These are phyloP conservation scores for Diaporthe eres DNA, from an alignment of 2,329 filamentous ascomycete species.

Conservation along the genomic window DNA sequence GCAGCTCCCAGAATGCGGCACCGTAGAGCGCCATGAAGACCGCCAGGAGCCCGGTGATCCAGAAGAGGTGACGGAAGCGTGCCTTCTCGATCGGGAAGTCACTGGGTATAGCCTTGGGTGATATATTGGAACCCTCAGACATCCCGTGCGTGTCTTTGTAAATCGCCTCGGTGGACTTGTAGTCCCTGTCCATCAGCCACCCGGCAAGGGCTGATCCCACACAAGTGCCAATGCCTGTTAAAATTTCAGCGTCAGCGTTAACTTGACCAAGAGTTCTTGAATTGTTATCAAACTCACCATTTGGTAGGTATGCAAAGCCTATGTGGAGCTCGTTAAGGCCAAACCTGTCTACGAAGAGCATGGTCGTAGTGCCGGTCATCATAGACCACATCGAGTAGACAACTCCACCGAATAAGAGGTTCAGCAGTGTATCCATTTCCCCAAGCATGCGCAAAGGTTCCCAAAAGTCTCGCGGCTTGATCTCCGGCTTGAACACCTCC, in stretches of 20 bases:
- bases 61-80: slow-evolving; percentile 55
- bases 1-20: neutral
- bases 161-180: slow-evolving; percentile 32
- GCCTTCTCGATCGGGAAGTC: slow-evolving; percentile 45
- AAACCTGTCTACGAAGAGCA: slow-evolving; percentile 48
- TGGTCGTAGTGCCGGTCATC: slow-evolving; percentile 53
- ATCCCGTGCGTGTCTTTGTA: slow-evolving; percentile 19
- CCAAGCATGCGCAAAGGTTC: slow-evolving; percentile 52
- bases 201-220: slow-evolving; percentile 48
- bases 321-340: neutral
- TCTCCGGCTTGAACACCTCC: neutral
- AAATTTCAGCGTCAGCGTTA: slow-evolving; percentile 41
- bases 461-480: slow-evolving; percentile 8
- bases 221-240: slow-evolving; percentile 50
- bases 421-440: slow-evolving; percentile 50
- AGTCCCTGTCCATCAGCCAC: slow-evolving; percentile 50
- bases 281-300: neutral
- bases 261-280: no score
- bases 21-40: slow-evolving; percentile 53
- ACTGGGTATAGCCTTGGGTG: neutral
- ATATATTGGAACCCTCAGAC: neutral
- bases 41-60: slow-evolving; percentile 55
- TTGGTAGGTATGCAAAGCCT: neutral
- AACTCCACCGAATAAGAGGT: slow-evolving; percentile 50
- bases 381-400: slow-evolving; percentile 54